These are phyloP conservation scores for Hylodesmum podocarpum DNA, from an alignment of 306 rosid genomes.

Conservation along the genomic window DNA sequence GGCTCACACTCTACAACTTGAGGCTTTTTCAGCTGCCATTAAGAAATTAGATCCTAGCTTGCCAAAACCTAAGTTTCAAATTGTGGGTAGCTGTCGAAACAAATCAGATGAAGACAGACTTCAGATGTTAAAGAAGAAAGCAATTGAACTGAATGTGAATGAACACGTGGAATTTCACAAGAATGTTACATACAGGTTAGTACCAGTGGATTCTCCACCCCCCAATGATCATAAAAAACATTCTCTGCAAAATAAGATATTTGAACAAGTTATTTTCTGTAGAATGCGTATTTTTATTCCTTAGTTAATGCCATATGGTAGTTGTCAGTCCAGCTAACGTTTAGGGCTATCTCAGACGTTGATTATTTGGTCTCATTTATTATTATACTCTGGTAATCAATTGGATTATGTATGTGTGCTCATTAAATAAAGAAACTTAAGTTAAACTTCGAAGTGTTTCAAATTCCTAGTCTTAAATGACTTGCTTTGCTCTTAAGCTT, in stretches of 20 bases:
- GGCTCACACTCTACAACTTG: constrained; percentile 96
- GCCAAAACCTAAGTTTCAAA: constrained; percentile 75
- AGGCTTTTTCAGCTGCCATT: constrained; percentile 79
- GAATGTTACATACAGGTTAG: constrained; percentile 82
- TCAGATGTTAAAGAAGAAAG: constrained; percentile 61
- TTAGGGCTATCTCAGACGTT: background rate
- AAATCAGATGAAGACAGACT: constrained; percentile 82
- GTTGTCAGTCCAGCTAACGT: background rate
- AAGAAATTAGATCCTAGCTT: constrained; percentile 54
- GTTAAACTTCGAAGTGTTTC: background rate
- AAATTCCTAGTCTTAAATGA: background rate
- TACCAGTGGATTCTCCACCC: background rate
- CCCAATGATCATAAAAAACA: background rate
- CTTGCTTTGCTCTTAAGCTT: background rate
- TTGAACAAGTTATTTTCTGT: background rate
- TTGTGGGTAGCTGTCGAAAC: constrained; percentile 96
- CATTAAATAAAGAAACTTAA: background rate
- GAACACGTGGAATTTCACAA: constrained; percentile 73
- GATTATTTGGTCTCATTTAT: background rate
- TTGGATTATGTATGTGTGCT: background rate
- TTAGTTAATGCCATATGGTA: background rate
- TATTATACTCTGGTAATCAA: background rate
- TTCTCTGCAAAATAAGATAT: background rate
- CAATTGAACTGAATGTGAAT: constrained; percentile 68
- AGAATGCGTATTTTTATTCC: background rate